These are phyloP conservation scores for Globisporangium solare DNA, from an alignment of 352 stramenopile species.

Conservation along the genomic window DNA sequence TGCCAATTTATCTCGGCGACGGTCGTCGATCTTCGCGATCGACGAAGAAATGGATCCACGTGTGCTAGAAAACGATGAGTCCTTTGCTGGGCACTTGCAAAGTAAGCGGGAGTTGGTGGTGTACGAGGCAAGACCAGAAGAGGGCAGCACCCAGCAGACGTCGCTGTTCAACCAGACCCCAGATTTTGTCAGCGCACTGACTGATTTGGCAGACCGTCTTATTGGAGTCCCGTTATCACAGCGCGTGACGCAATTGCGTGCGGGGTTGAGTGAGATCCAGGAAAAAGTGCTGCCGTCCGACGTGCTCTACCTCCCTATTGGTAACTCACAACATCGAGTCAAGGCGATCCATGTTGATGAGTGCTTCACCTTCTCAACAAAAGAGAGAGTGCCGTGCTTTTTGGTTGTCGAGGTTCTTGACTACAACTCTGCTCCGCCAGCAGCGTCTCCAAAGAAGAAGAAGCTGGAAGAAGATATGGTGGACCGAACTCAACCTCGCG, in stretches of 20 bases:
- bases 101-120: slow-evolving; percentile 44
- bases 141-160: slow-evolving; percentile 60
- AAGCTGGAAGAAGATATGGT: slow-evolving; percentile 21
- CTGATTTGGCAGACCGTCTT: slow-evolving; percentile 57
- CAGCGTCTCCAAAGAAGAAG: slow-evolving; percentile 16
- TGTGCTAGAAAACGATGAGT: slow-evolving; percentile 38
- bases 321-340: slow-evolving; percentile 70
- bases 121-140: slow-evolving; percentile 51
- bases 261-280: slow-evolving; percentile 43
- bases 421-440: slow-evolving; percentile 31
- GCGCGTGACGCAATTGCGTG: slow-evolving; percentile 44
- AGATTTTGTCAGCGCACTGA: slow-evolving; percentile 63
- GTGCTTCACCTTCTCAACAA: slow-evolving; percentile 81
- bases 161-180: slow-evolving; percentile 66
- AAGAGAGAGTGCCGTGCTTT: slow-evolving; percentile 81
- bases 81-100: slow-evolving; percentile 52
- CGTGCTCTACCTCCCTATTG: slow-evolving; percentile 76
- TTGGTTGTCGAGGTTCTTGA: slow-evolving; percentile 80
- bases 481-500: slow-evolving; percentile 20
- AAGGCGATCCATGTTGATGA: slow-evolving; percentile 70
- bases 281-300: slow-evolving; percentile 57
- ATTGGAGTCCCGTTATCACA: slow-evolving; percentile 40
- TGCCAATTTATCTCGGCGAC: slow-evolving; percentile 42
- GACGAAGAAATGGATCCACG: slow-evolving; percentile 38
- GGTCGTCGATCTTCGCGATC: slow-evolving; percentile 55